Base-by-base conservation (phyloP, 371 early-diverging fungal species). In the Saksenaea vasiformis region DNA sequence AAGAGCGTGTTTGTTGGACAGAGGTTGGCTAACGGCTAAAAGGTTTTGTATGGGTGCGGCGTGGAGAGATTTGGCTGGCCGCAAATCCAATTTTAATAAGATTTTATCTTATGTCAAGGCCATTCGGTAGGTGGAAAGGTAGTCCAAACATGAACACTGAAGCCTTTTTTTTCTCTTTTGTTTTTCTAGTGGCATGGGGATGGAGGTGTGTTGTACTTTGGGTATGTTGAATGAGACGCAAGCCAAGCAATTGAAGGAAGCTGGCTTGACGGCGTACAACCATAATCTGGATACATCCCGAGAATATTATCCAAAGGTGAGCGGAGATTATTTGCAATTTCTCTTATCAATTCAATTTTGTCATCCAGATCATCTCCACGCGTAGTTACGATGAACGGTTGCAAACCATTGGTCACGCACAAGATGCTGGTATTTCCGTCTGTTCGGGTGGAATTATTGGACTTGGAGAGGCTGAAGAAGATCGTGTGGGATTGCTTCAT, bases 361-460 rank as follows among this genome's bases (percentile, higher is more conserved):
- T 10, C 57, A 9, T 28, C 17, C 65, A 82, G 84, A 87, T 93
- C 58, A 94, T 94, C 72, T 90, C 93, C 13, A 94, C 94, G 17
- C 87, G 94, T 67, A 72, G 87, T 34, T 94, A 91, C 64, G 92
- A 92, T 69, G 94, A 94, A 63, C 89, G 94, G 43, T 77, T 93
- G 54, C 73, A 87, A 47, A 93, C 94, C 7, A 88, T 93, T 67
- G 76, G 83, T 17, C 77, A 91, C 66, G 94, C 90, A 60, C 90
- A 90, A 39, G 87, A 90, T 22, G 92, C 92, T 37, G 94, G 94
- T 64, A 91, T 93, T 62, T 85, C 87, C 24, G 94, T 94, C n/a
- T 94, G 94, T 74, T 91, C 91, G 8, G 94, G 94, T 54, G 94
- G 94, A 56, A 94, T 94, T 66, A 92, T 94, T 79, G 94, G 94